Percentiles rank a stretch among this genome's conserved stretches.
Evolutionary conservation across 306 rosid genomes (phyloP).

Genomic region (Castanea crenata): DNA sequence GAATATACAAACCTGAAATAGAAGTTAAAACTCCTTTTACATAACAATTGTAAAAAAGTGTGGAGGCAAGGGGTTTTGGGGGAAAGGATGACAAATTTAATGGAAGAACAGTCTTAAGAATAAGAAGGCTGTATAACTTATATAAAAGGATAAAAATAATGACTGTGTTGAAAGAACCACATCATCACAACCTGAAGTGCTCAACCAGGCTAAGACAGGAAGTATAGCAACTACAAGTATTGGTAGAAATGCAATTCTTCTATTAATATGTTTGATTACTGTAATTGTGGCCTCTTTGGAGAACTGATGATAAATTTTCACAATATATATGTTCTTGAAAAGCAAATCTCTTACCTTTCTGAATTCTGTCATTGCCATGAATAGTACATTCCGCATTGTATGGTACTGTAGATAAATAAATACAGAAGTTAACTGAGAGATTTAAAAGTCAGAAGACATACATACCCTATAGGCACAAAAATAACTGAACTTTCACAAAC

Average conservation of each 20-base stretch:
- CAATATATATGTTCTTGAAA: constrained; percentile 1
- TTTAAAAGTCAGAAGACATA: neutral
- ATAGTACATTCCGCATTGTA: constrained; percentile 71
- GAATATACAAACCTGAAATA: neutral
- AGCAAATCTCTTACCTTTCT: constrained; percentile 46
- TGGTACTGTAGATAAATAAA: constrained; percentile 62
- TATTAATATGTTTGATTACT: neutral
- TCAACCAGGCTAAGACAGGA: neutral
- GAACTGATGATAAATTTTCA: neutral
- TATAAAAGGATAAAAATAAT: neutral
- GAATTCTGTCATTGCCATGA: constrained; percentile 81
- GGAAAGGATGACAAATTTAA: neutral
- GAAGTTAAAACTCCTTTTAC: neutral
- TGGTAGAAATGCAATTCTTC: neutral
- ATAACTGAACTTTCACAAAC: neutral
- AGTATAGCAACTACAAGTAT: neutral
- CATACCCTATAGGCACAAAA: neutral
- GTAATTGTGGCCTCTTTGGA: neutral
- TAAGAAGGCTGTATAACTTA: neutral
- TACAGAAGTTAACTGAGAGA: neutral
- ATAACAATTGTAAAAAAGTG: neutral
- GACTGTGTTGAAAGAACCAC: neutral
- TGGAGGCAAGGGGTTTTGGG: neutral
- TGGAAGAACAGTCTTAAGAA: neutral
- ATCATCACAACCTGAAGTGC: neutral